Base-by-base conservation (phyloP, 2,329 filamentous ascomycete genomes). In the Pseudogymnoascus destructans region DNA sequence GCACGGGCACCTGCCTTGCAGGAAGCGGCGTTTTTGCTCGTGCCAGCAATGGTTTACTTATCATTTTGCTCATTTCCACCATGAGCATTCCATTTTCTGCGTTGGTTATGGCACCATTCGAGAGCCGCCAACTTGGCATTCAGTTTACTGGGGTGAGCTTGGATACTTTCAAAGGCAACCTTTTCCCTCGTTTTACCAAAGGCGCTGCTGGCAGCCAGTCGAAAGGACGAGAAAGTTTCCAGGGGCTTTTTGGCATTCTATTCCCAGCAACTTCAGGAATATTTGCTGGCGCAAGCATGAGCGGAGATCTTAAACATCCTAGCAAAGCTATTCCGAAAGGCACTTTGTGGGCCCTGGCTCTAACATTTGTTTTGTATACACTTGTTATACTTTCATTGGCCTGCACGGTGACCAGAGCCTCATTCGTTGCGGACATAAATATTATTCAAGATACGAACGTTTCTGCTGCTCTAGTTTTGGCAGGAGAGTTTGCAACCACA, bases 81-180 rank as follows among this genome's bases (percentile, higher is more conserved):
- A 75, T 89, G 62, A 93, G 88, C 68, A 92, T 95, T 60, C 89
- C 89, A 0, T 65, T 92, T 11, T 95, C 89, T n/a, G 80, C 86
- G 11, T 63, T 89, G 2, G 72, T 89, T 32, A 77, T 80, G 64
- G 70, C 75, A 8, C 87, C 89, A 0, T 95, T 93, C 65, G 73
- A 74, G 59, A 80, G 85, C 62, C 73, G 76, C 2, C 73, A 73
- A 38, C 72, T 82, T 33, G 81, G 82, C 0, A 81, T 93, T 55
- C 75, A 86, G 38, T 95, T 91, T 65, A 95, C 89, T 0, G 90
- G 89, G 1, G 71, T 86, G n/a, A 87, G 82, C 59, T 65, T 84
- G 56, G 72, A 79, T 13, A 95, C 89, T 0, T 75, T 95, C 38
- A 73, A 77, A 55, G 79, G 79, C n/a, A 95, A 95, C 66, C 74